A percentile compares a stretch with the other conserved stretches of the same genome.
These are phyloP conservation scores for Hsuehochloa calcarea DNA, from an alignment of 176 grass and related monocot species.

Conservation along the genomic window DNA sequence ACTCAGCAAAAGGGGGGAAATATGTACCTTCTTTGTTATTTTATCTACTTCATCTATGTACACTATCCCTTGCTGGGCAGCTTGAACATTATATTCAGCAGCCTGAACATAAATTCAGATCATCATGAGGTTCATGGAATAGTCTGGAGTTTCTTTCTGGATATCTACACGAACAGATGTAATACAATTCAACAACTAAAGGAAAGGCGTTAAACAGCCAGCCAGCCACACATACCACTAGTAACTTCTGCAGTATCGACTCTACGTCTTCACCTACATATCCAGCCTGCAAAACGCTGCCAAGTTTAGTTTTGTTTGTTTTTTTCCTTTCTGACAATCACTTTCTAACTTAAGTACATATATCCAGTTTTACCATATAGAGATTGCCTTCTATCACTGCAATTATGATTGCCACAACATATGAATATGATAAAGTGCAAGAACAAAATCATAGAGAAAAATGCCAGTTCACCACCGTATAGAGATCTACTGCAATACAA, in stretches of 20 bases:
- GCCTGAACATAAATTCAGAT: slow-evolving; percentile 55
- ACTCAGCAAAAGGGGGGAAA: not conserved
- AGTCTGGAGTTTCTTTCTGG: slow-evolving; percentile 6
- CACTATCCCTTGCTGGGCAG: slow-evolving; percentile 96
- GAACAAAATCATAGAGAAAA: slow-evolving; percentile 8
- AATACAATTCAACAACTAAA: slow-evolving; percentile 7
- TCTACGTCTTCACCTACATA: slow-evolving; percentile 99
- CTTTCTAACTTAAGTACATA: slow-evolving; percentile 15
- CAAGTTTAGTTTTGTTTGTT: slow-evolving; percentile 23
- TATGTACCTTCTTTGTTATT: slow-evolving; percentile 85
- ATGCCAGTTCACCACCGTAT: not conserved
- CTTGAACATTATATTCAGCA: slow-evolving; percentile 93
- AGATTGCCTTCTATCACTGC: not conserved
- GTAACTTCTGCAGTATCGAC: slow-evolving; percentile 91
- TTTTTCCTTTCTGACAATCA: not conserved
- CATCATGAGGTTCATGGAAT: not conserved
- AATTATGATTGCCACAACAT: not conserved
- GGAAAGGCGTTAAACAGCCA: not conserved
- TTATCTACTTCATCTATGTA: slow-evolving; percentile 99
- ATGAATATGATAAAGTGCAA: not conserved
- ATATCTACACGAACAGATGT: slow-evolving; percentile 22
- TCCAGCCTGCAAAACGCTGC: slow-evolving; percentile 68
- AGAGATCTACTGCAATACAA: not conserved
- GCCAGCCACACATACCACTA: slow-evolving; percentile 64
- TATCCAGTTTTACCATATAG: slow-evolving; percentile 15